Base-by-base conservation (phyloP, 108 stramenopile genomes). In the Fistulifera solaris region DNA sequence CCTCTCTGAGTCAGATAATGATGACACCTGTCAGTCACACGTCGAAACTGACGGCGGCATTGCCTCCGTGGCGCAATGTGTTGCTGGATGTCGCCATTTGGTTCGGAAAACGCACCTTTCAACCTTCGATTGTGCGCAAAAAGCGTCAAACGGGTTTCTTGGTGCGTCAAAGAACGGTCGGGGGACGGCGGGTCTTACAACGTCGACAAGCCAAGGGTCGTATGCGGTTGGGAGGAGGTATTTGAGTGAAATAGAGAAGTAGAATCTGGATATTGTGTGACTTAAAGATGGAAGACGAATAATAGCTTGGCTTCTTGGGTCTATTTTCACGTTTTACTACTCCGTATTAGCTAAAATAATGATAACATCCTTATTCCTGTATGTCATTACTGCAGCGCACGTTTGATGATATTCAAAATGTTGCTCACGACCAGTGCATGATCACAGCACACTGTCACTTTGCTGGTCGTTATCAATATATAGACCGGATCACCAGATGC, bases 61-160 rank as follows among this genome's bases (percentile, higher is more conserved):
- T 35, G 8, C 31, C 31, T 35, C 31, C 8, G 8, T 35, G 31
- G 31, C 31, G 31, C 3, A 8, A 35, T 35, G 31, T 35, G 6
- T 5, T 60, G 21, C 44, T 56, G 22, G 38, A 51, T 14, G 42
- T 45, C 43, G 53, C 60, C 42, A 35, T 64, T 49, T 72, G 70
- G 70, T 54, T 77, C 18, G 81, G 89, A 52, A 95, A 95, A 56
- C 77, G 94, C 43, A 92, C 89, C 11, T 95, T 86, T 63, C 94
- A 95, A 56, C 94, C 94, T 2, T 87, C 84, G 11, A 62, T 89
- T 51, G 22, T 90, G 24, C 78, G 82, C 21, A 83, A 83, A 52
- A 90, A 80, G 66, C 77, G 94, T 21, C 85, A 92, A 62, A 68
- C 73, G 62, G 94, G 94, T 17, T 92, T 85, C 59, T 65, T 90